phyloP scores from a whole-genome alignment of 1,284 basidiomycete genomes.

The Agaricales sp. region DNA sequence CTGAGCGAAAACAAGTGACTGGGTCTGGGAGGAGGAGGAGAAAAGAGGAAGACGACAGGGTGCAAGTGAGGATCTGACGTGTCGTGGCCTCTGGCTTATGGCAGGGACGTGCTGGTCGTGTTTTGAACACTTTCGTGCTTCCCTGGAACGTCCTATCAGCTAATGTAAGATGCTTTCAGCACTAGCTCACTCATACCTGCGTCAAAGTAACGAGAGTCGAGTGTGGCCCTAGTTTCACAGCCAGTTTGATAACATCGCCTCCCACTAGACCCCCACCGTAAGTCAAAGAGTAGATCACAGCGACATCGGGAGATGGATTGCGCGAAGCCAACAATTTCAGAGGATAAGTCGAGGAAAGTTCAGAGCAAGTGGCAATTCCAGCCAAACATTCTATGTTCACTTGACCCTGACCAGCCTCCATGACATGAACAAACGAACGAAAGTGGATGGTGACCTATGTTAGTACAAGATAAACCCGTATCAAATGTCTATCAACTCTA shows the following conservation, averaged over 20 bases:
- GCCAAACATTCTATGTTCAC: conserved; percentile 44
- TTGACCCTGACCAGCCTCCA: conserved; percentile 41
- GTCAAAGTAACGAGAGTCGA: conserved; percentile 65
- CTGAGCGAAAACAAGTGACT: conserved; percentile 83
- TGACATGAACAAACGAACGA: conserved; percentile 3
- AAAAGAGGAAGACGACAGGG: conserved; percentile 41
- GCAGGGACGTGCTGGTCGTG: conserved; percentile 34
- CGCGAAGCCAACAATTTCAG: conserved; percentile 82
- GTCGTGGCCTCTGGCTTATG: conserved; percentile 29
- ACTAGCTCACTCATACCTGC: conserved; percentile 45
- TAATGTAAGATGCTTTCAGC: not conserved
- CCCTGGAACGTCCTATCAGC: conserved; percentile 46
- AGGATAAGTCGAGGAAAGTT: conserved; percentile 79
- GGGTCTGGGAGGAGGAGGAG: conserved; percentile 85
- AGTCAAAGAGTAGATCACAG: conserved; percentile 71
- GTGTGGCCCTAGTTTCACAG: conserved; percentile 47
- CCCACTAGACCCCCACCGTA: conserved; percentile 94
- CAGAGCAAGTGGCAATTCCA: conserved; percentile 53
- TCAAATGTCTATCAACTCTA: not conserved
- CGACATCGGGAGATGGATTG: conserved; percentile 37
- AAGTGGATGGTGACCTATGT: not conserved
- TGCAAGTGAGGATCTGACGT: conserved; percentile 26
- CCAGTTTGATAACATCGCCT: conserved; percentile 69
- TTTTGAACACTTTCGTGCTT: conserved; percentile 91
- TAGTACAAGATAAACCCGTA: not conserved